These are phyloP conservation scores for Vicia faba DNA, from an alignment of 306 rosid genomes.

Conservation along the genomic window DNA sequence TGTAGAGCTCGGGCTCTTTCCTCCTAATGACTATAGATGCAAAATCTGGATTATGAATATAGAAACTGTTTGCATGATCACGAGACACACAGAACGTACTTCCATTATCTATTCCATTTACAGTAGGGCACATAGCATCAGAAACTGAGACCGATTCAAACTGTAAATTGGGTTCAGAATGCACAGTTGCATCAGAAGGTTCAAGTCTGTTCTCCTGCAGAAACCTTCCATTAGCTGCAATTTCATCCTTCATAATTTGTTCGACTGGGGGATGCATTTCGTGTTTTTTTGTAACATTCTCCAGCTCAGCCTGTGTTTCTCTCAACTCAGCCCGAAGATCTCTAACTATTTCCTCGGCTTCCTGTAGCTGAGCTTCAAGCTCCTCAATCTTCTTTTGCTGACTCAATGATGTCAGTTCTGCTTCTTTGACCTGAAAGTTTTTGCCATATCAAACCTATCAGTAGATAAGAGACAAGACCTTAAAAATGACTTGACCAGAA, in stretches of 20 bases:
- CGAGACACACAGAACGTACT: slow-evolving; percentile 38
- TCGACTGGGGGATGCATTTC: slow-evolving; percentile 42
- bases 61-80: slow-evolving; percentile 48
- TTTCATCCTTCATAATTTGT: slow-evolving; percentile 43
- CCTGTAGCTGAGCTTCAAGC: slow-evolving; percentile 89
- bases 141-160: slow-evolving; percentile 36
- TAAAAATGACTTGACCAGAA: slow-evolving; percentile 4
- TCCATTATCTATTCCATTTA: slow-evolving; percentile 44
- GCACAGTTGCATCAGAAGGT: slow-evolving; percentile 24
- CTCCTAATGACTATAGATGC: slow-evolving; percentile 74
- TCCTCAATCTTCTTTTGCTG: slow-evolving; percentile 74
- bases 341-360: slow-evolving; percentile 83
- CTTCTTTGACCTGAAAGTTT: slow-evolving; percentile 59
- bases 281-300: slow-evolving; percentile 50
- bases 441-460: slow-evolving; percentile 30
- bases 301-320: slow-evolving; percentile 66
- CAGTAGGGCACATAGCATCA: slow-evolving; percentile 31
- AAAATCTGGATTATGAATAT: slow-evolving; percentile 61
- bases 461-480: slow-evolving; percentile 1
- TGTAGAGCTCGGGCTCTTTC: slow-evolving; percentile 67
- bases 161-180: slow-evolving; percentile 41
- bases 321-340: slow-evolving; percentile 79
- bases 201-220: slow-evolving; percentile 34
- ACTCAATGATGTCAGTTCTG: slow-evolving; percentile 54
- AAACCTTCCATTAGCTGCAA: slow-evolving; percentile 36